Conservation (phyloP, 179 eudicot species). For the Actinidia arguta region DNA sequence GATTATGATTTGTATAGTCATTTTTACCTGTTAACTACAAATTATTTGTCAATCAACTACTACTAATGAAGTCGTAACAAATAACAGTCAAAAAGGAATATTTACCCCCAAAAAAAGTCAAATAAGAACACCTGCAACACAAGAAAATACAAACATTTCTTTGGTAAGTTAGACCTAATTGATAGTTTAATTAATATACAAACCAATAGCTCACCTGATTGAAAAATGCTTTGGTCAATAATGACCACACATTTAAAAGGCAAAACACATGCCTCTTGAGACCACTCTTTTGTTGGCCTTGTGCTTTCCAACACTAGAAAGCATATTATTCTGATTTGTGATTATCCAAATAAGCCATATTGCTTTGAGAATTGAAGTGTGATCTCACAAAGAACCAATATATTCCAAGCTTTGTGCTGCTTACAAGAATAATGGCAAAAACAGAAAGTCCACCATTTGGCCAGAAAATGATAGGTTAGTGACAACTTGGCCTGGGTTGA, state of each 20-base stretch:
- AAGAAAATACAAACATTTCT: slow-evolving; percentile 4
- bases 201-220: neutral
- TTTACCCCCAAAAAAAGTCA: too few species aligned
- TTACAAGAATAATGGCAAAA: neutral
- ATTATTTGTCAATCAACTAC: too few species aligned
- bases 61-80: too few species aligned
- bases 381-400: slow-evolving; percentile 10
- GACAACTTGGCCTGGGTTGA: slow-evolving; percentile 5
- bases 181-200: neutral
- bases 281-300: neutral
- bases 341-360: neutral
- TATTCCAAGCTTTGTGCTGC: slow-evolving; percentile 9
- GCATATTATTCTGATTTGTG: neutral
- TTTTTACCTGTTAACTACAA: too few species aligned
- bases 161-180: neutral
- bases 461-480: neutral
- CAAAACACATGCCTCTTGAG: slow-evolving; percentile 7
- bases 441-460: neutral
- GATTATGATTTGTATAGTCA: too few species aligned
- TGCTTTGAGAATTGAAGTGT: neutral
- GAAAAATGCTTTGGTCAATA: neutral
- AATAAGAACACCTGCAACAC: too few species aligned
- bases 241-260: slow-evolving; percentile 15
- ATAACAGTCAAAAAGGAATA: too few species aligned
- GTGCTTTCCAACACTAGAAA: slow-evolving; percentile 12